Evolutionary conservation across 106 monocot species (phyloP), one percentile per base, ranked within the genome.

Genomic region (Xerophyta viscosa): DNA sequence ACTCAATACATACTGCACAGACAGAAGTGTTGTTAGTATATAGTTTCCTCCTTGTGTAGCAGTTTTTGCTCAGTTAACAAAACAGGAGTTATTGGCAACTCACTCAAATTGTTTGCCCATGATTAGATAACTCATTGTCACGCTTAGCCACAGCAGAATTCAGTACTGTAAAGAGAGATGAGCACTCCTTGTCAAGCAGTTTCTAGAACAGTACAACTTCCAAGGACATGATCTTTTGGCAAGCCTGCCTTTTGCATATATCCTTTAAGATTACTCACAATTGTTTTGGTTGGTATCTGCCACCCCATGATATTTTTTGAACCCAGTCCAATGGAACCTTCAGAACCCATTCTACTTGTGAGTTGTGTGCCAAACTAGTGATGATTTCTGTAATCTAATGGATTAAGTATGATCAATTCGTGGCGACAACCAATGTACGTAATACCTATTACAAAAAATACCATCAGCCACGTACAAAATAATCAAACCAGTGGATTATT

Each of bases 221-320:
- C 85, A 71, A 96, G 60, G 48, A 68, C 70, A 61, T 88, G 60
- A 15, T 81, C 88, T 60, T 81, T 81, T 25, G 88, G 81, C 6
- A 74, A 56, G 48, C 81, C 94, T 20, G 50, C 84, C 48, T 82
- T 85, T 60, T 74, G 43, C 75, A 96, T 73, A 48, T 66, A 88
- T 11, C 29, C 51, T 66, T 74, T 82, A 53, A 96, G 62, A 68
- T 96, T 88, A 41, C 45, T 55, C 6, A 82, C 85, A 62, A 96
- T 85, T 37, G 58, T 85, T 71, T 96, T 88, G 1, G 96, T 96
- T 30, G 96, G 96, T 96, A 36, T 88, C 81, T 11, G 81, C 66
- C 24, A 96, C 96, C 46, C 96, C 88, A 71, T 89, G 78, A 45
- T 88, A 96, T 57, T 82, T 96, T 63, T 89, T 96, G 65, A 96